Conservation (phyloP, 495 filamentous ascomycete genomes). For the Penicillium subrubescens region DNA sequence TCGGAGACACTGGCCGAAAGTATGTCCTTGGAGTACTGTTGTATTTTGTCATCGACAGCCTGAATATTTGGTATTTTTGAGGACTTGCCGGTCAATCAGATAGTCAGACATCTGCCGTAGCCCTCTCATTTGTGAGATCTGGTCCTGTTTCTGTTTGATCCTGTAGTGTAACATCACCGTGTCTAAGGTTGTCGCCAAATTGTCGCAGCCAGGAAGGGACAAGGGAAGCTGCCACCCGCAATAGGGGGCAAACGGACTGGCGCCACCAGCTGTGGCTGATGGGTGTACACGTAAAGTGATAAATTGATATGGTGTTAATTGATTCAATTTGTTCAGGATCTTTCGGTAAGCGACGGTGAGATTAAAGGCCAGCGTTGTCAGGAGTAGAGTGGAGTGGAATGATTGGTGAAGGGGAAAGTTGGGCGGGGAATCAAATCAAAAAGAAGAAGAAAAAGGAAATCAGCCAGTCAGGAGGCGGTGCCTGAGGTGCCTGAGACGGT, state of each 20-base stretch:
- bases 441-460: neutral
- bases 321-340: neutral
- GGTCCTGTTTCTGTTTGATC: slow-evolving; percentile 1
- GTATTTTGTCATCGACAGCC: neutral
- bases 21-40: neutral
- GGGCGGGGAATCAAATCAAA: neutral
- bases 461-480: slow-evolving; percentile 2
- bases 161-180: slow-evolving; percentile 4
- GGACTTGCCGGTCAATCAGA: neutral
- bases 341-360: neutral
- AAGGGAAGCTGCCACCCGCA: neutral
- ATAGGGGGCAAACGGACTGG: neutral
- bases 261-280: slow-evolving; percentile 2
- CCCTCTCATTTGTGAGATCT: neutral
- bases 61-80: neutral
- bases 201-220: neutral
- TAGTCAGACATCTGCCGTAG: neutral
- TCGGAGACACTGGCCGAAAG: slow-evolving; percentile 2
- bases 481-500: slow-evolving; percentile 16
- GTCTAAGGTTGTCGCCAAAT: neutral
- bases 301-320: neutral
- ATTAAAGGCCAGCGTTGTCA: slow-evolving; percentile 4
- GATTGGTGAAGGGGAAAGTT: neutral
- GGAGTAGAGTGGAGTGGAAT: neutral
- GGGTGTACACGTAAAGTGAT: neutral